Evolutionary conservation across 1,284 basidiomycete species (phyloP).

Genomic region (Leccinum pachyderme): DNA sequence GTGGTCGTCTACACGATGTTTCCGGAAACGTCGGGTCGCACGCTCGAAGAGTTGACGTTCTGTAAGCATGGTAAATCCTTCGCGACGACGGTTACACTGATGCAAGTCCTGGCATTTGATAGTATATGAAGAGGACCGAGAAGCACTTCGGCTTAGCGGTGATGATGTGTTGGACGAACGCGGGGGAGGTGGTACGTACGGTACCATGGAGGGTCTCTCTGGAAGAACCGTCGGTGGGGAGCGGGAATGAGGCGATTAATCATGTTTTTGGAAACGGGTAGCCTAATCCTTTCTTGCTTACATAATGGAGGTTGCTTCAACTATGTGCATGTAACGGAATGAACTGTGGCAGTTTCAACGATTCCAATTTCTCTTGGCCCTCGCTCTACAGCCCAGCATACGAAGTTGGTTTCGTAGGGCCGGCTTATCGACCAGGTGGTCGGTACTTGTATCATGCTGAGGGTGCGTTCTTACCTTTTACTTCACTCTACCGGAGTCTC

Average conservation of each 20-base stretch:
- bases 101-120: background rate
- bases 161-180: background rate
- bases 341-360: constrained; percentile 6
- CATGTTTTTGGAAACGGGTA: too few species aligned
- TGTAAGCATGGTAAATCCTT: background rate
- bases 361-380: constrained; percentile 44
- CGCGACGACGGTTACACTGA: background rate
- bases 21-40: background rate
- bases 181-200: background rate
- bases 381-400: constrained; percentile 52
- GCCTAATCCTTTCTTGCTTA: background rate
- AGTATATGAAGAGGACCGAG: background rate
- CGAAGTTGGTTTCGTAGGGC: constrained; percentile 43
- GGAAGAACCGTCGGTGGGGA: background rate
- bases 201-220: background rate
- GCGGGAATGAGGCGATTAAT: background rate
- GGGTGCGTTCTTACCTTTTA: constrained; percentile 31
- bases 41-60: background rate
- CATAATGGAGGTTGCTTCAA: background rate
- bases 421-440: constrained; percentile 42
- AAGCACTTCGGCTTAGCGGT: background rate
- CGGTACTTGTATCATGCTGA: constrained; percentile 45
- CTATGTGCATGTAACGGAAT: background rate
- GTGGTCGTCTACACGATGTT: too few species aligned
- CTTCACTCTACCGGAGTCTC: too few species aligned